phyloP scores from a whole-genome alignment of 1,139 yeast genomes.

The Saccharomyces hybrid region DNA sequence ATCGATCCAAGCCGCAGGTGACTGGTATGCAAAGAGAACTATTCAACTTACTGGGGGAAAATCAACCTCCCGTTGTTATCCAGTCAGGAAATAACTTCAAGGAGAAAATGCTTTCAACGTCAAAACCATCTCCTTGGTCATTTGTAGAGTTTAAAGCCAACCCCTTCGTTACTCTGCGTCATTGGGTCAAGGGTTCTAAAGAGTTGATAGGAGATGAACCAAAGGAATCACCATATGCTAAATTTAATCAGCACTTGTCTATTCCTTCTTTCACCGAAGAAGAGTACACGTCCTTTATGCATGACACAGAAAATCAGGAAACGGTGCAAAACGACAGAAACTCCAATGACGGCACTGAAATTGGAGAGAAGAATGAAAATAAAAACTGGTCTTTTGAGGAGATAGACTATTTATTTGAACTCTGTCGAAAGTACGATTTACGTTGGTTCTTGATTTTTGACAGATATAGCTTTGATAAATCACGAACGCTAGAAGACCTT shows the following conservation, averaged over 20 bases:
- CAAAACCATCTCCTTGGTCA: conserved; percentile 78
- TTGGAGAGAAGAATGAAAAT: conserved; percentile 7
- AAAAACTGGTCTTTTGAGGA: conserved; percentile 66
- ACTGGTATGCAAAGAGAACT: conserved; percentile 90
- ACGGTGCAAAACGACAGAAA: conserved; percentile 2
- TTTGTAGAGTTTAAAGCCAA: conserved; percentile 53
- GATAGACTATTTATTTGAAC: conserved; percentile 63
- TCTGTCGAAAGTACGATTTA: conserved; percentile 67
- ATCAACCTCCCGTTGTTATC: conserved; percentile 74
- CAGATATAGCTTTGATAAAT: conserved; percentile 43
- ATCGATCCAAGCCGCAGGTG: conserved; percentile 36
- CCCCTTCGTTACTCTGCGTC: conserved; percentile 52
- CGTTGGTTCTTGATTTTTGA: conserved; percentile 85
- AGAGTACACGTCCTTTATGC: conserved; percentile 50
- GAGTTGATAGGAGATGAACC: conserved; percentile 37
- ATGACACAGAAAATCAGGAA: conserved; percentile 23
- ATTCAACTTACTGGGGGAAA: conserved; percentile 81
- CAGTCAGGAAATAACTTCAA: conserved; percentile 54
- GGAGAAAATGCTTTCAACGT: conserved; percentile 52
- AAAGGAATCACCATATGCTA: conserved; percentile 58
- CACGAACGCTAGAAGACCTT: conserved; percentile 56
- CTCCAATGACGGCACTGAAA: not conserved
- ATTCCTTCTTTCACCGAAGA: conserved; percentile 65
- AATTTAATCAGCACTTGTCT: conserved; percentile 61
- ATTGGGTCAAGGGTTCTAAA: conserved; percentile 81